A percentile compares a stretch with the other conserved stretches of the same genome.
phyloP scores from a whole-genome alignment of 2,329 filamentous ascomycete species.

The Thielaviopsis populi region DNA sequence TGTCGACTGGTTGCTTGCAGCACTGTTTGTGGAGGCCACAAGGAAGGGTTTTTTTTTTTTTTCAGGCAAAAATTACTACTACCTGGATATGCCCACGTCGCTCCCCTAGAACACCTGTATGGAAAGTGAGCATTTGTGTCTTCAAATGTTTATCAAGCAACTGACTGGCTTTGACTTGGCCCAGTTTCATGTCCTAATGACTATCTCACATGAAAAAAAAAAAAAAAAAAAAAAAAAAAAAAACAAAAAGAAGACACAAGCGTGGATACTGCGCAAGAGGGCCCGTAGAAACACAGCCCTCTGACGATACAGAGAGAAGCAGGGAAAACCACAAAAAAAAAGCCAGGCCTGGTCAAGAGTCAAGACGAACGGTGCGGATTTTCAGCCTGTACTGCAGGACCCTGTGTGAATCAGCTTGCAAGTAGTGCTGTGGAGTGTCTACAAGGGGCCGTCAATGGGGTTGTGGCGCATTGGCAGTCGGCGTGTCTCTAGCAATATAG shows the following conservation, averaged over 20 bases:
- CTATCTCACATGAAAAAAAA: too few species aligned
- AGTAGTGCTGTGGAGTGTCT: background rate
- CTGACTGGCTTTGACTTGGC: background rate
- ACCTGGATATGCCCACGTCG: background rate
- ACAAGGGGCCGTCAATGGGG: slow-evolving; percentile 1
- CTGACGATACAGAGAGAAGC: background rate
- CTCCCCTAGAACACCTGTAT: background rate
- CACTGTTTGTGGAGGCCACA: background rate
- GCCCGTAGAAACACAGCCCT: slow-evolving; percentile 2
- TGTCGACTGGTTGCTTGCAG: background rate
- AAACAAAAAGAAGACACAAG: background rate
- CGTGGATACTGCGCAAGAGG: background rate
- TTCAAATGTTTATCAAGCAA: background rate
- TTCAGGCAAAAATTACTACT: background rate
- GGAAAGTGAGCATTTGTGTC: background rate
- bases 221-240: background rate
- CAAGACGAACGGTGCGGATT: background rate
- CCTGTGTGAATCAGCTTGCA: background rate
- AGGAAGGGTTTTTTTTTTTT: background rate
- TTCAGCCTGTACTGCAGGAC: background rate
- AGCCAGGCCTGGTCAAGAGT: background rate
- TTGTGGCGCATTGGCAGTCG: background rate
- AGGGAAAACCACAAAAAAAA: background rate
- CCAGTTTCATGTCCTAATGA: background rate
- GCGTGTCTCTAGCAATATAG: background rate